These are phyloP conservation scores for Aspergillus uvarum DNA, from an alignment of 2,329 filamentous ascomycete genomes.

Conservation along the genomic window DNA sequence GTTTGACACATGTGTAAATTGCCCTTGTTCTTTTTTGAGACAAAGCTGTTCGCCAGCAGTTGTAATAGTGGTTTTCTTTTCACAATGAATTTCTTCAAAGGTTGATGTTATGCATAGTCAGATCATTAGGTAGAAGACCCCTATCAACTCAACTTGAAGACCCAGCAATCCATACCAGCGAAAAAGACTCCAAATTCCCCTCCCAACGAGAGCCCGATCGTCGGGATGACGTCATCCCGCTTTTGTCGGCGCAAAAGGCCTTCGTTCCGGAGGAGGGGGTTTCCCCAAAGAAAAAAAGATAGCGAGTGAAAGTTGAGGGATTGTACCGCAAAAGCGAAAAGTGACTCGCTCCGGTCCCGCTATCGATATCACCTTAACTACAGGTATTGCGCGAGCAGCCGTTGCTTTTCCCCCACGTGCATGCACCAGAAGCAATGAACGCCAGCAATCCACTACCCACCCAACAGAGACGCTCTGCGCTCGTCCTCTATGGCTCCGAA, in stretches of 20 bases:
- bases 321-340: too few species aligned
- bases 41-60: too few species aligned
- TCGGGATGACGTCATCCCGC: constrained; percentile 32
- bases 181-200: not conserved
- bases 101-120: too few species aligned
- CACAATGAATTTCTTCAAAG: too few species aligned
- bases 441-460: constrained; percentile 5
- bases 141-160: too few species aligned
- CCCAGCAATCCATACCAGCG: not conserved
- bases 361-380: not conserved
- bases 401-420: not conserved
- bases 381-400: not conserved
- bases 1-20: not conserved
- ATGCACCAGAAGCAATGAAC: constrained; percentile 26
- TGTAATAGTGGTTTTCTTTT: too few species aligned
- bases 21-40: too few species aligned
- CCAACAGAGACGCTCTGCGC: constrained; percentile 47
- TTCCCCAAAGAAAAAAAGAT: not conserved
- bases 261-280: not conserved
- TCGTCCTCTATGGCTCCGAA: constrained; percentile 90
- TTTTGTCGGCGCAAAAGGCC: constrained; percentile 17
- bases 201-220: not conserved
- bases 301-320: not conserved
- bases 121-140: too few species aligned
- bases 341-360: not conserved